Evolutionary conservation across 108 stramenopile genomes (phyloP).

Genomic region (Cyclostephanos invisitatus): DNA sequence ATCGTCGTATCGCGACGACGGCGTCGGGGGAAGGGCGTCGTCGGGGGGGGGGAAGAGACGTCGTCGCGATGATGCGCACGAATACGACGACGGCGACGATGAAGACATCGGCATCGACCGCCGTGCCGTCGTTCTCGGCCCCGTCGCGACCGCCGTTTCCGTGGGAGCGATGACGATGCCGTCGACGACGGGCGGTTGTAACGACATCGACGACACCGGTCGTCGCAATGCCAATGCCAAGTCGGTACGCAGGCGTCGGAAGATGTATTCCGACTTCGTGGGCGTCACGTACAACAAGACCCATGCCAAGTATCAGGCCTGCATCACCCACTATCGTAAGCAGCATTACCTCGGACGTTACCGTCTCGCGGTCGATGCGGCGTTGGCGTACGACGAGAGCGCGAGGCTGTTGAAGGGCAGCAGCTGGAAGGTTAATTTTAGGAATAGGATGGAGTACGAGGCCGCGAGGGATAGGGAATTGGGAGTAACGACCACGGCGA

Average conservation of each 20-base stretch:
- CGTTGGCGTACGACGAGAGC: constrained; percentile 51
- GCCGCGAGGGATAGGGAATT: constrained; percentile 38
- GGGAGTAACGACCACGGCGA: constrained; percentile 6
- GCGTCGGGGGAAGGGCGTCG: no score
- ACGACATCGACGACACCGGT: no score
- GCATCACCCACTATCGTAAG: constrained; percentile 55
- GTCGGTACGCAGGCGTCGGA: constrained; percentile 29
- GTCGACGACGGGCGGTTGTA: neutral
- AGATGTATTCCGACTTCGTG: constrained; percentile 60
- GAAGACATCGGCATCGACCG: no score
- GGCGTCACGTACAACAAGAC: constrained; percentile 62
- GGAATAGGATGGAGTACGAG: constrained; percentile 37
- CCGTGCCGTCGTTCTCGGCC: no score
- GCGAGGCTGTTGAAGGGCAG: constrained; percentile 51
- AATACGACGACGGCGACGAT: no score
- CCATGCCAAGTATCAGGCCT: constrained; percentile 59
- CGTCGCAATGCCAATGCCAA: neutral
- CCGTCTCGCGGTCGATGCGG: constrained; percentile 53
- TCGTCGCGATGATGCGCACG: no score
- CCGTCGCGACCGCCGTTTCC: no score
- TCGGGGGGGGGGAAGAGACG: no score
- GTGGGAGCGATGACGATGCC: no score
- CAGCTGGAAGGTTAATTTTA: constrained; percentile 54
- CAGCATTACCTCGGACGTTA: constrained; percentile 57
- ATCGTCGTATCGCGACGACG: no score